Evolutionary conservation across 2,329 filamentous ascomycete species (phyloP), one percentile per base, ranked within the genome.

Genomic region (Paecilomyces sp.): DNA sequence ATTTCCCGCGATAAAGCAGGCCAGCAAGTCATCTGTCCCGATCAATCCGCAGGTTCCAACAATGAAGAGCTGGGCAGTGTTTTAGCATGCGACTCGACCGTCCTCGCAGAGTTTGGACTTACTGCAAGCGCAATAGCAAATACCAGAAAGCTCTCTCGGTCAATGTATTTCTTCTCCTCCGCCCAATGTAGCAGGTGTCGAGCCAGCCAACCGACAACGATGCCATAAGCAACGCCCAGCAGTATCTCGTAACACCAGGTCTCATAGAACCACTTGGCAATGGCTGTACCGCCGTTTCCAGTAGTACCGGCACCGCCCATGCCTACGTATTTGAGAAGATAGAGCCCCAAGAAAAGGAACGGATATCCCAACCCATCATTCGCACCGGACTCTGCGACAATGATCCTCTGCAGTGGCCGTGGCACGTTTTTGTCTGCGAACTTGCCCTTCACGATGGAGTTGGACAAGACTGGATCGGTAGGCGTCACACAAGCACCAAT

Each of bases 371-470:
- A 80, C 0, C 92, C 92, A 74, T 96, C 92, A 68, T 96, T 96
- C 1, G 91, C 89, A 1, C 92, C 92, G 0, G 89, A 92, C 76
- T 97, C 92, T 34, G 86, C 88, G 55, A 89, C 83, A 68, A 91
- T 90, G 66, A 91, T 90, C 64, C 88, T 86, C 77, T 96, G 91
- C 55, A 97, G 78, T 30, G 88, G 84, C 60, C 86, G 87, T 0
- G 92, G 91, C 18, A 96, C 88, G 70, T 96, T 94, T 67, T 92
- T 88, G 68, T 96, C 92, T 0, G 92, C 92, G 70, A 96, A 97
- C 67, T 90, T 92, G 33, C 92, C 92, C 77, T 96, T 96, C 54
- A 96, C 91, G 60, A 96, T 96, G 2, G 89, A 89, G 64, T 94
- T 93, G 15, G 89, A 93, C 41, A 96, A 75, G 1, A 96, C 86